Percentiles rank a stretch among this genome's conserved stretches.
These are phyloP conservation scores for Cichorium intybus DNA, from an alignment of 140 eudicot species.

Conservation along the genomic window DNA sequence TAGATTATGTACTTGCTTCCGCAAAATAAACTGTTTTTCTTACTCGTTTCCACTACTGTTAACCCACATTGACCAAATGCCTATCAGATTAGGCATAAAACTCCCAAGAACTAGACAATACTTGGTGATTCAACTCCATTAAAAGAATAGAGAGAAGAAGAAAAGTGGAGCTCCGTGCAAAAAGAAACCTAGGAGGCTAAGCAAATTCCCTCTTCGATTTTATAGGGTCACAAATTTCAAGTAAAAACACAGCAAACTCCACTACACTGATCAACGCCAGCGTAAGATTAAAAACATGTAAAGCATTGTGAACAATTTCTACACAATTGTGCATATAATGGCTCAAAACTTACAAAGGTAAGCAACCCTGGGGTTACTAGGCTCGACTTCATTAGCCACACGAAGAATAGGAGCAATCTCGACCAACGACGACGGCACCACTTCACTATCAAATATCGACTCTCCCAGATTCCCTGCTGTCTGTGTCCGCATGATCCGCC, in stretches of 20 bases:
- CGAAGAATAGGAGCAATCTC: slow-evolving; percentile 99
- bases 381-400: slow-evolving; percentile 98
- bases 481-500: slow-evolving; percentile 87
- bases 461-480: slow-evolving; percentile 92
- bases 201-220: background rate
- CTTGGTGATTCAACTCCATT: background rate
- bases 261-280: background rate
- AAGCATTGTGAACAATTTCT: background rate
- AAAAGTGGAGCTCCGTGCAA: background rate
- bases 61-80: slow-evolving; percentile 3
- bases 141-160: background rate
- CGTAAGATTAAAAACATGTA: background rate
- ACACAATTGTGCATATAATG: background rate
- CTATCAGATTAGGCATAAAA: background rate
- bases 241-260: background rate
- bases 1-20: background rate
- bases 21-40: background rate
- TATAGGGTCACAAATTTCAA: background rate
- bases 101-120: background rate
- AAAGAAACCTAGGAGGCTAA: background rate
- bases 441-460: slow-evolving; percentile 92
- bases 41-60: background rate
- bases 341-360: slow-evolving; percentile 70
- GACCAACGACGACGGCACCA: slow-evolving; percentile 89
- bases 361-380: slow-evolving; percentile 89